Percentiles rank a stretch among this genome's conserved stretches.
phyloP scores from a whole-genome alignment of 2,329 filamentous ascomycete species.

The Nigrograna mackinnonii region DNA sequence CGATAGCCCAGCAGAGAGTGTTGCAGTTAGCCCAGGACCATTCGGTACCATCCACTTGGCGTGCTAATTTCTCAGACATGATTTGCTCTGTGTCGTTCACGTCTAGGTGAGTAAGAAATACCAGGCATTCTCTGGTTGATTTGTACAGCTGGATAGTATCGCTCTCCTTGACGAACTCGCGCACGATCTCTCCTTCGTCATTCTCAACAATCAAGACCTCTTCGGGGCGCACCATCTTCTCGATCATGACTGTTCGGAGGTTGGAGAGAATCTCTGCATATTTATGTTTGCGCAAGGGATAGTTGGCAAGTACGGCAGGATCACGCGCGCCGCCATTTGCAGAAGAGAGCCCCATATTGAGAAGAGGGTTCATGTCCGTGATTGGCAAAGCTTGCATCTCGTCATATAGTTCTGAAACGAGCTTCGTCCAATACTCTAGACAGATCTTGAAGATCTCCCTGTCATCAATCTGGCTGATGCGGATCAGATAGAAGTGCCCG shows the following conservation, averaged over 20 bases:
- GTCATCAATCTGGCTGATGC: conserved; percentile 98
- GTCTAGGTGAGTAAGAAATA: conserved; percentile 96
- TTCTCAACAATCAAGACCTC: conserved; percentile 99
- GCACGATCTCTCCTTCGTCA: conserved; percentile 97
- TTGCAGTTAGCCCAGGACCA: conserved; percentile 99
- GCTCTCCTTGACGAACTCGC: conserved; percentile 98
- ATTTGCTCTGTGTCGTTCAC: conserved; percentile 97
- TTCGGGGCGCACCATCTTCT: conserved; percentile 98
- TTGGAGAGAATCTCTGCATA: conserved; percentile 94
- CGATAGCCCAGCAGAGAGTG: conserved; percentile 98
- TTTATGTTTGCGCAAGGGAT: conserved; percentile 96
- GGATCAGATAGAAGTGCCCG: conserved; percentile 96
- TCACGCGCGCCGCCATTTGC: conserved; percentile 83
- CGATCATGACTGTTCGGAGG: conserved; percentile 96
- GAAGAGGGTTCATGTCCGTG: conserved; percentile 86
- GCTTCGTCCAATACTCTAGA: conserved; percentile 98
- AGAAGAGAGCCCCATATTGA: conserved; percentile 72
- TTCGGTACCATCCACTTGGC: conserved; percentile 91
- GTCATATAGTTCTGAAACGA: conserved; percentile 96
- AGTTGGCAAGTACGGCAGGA: conserved; percentile 81
- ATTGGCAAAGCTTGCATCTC: conserved; percentile 98
- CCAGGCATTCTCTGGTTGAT: conserved; percentile 94
- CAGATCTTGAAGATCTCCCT: conserved; percentile 99
- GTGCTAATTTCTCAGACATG: conserved; percentile 97
- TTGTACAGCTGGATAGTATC: conserved; percentile 99